Conservation (phyloP, 2,329 filamentous ascomycete genomes). For the Epichloe brachyelytri region DNA sequence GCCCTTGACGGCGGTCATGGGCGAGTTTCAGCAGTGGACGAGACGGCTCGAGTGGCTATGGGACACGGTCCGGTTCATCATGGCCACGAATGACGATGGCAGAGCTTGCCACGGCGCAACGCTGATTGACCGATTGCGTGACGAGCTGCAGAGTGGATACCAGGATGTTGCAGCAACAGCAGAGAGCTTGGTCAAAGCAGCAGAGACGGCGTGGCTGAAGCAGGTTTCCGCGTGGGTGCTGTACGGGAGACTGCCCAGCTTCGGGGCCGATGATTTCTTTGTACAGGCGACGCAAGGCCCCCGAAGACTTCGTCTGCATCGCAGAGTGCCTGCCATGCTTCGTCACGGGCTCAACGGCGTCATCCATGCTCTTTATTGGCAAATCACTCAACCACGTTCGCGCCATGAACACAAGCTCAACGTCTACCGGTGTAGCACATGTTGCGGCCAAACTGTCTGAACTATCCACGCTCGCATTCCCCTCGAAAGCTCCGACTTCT, state of each 20-base stretch:
- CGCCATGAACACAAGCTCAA: conserved; percentile 33
- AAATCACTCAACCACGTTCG: conserved; percentile 78
- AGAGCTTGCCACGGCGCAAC: conserved; percentile 50
- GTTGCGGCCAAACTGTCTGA: conserved; percentile 56
- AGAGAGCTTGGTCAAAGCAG: conserved; percentile 57
- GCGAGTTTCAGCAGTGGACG: conserved; percentile 79
- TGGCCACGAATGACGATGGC: conserved; percentile 23
- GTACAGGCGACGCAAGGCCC: conserved; percentile 40
- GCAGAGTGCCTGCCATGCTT: conserved; percentile 61
- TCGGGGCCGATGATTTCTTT: conserved; percentile 79
- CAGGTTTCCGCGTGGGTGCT: conserved; percentile 84
- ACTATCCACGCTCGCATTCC: conserved; percentile 56
- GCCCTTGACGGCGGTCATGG: conserved; percentile 71
- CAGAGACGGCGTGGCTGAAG: conserved; percentile 83
- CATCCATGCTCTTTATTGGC: conserved; percentile 82
- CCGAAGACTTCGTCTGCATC: conserved; percentile 45
- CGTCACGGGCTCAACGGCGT: conserved; percentile 59
- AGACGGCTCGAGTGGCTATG: conserved; percentile 78
- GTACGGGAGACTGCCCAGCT: conserved; percentile 69
- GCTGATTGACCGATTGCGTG: conserved; percentile 64
- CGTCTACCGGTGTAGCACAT: conserved; percentile 41
- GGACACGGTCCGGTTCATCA: conserved; percentile 58
- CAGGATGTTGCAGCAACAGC: conserved; percentile 71
- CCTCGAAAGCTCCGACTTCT: conserved; percentile 57
- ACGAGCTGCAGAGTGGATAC: conserved; percentile 77